Evolutionary conservation across 805 yeast genomes (phyloP).

Genomic region (Wickerhamomyces sydowiorum): DNA sequence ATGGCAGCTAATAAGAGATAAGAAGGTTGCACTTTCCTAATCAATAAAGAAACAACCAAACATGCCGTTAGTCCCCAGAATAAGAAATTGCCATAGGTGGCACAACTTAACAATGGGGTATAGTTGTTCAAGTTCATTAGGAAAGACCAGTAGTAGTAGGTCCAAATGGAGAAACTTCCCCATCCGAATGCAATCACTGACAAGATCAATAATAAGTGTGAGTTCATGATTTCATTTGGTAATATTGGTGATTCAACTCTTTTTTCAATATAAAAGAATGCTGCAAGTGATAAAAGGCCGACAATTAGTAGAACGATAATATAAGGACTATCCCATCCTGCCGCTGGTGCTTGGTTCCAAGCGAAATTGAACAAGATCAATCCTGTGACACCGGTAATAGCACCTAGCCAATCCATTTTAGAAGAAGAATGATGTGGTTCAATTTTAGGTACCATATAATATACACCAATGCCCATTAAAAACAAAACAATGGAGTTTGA

Average conservation of each 20-base stretch:
- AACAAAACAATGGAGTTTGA: constrained; percentile 31
- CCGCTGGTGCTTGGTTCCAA: constrained; percentile 72
- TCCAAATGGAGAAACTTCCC: constrained; percentile 75
- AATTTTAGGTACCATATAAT: constrained; percentile 28
- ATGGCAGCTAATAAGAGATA: constrained; percentile 45
- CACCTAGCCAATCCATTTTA: constrained; percentile 48
- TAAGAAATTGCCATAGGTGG: constrained; percentile 39
- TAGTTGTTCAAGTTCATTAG: constrained; percentile 44
- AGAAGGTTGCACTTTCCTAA: constrained; percentile 43
- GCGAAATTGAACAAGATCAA: constrained; percentile 59
- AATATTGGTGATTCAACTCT: constrained; percentile 43
- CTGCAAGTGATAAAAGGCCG: constrained; percentile 36
- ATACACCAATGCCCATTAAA: constrained; percentile 24
- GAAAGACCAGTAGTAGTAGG: constrained; percentile 55
- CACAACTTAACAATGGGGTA: constrained; percentile 39
- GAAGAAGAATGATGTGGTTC: constrained; percentile 13
- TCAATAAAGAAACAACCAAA: constrained; percentile 40
- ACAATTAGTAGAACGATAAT: constrained; percentile 50
- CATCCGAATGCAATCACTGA: constrained; percentile 56
- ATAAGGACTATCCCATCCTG: constrained; percentile 60
- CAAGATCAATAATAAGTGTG: constrained; percentile 43
- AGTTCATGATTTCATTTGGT: constrained; percentile 42
- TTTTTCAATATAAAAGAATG: constrained; percentile 46
- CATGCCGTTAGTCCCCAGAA: constrained; percentile 55
- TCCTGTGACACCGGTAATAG: constrained; percentile 51